Evolutionary conservation across 495 filamentous ascomycete species (phyloP).

Genomic region (Penicillium paradoxum): DNA sequence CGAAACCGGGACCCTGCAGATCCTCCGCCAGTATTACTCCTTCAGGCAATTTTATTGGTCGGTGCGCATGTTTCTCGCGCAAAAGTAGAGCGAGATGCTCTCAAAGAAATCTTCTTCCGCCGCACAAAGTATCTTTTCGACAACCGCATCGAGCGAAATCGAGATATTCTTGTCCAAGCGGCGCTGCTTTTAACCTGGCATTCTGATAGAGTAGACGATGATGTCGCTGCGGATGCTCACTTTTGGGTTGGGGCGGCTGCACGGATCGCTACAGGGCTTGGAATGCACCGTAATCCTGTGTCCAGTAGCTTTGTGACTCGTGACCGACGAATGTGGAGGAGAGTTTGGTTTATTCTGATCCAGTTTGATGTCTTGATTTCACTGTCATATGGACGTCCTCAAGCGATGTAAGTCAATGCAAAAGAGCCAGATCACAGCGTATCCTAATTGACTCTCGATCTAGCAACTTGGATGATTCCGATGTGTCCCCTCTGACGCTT

Average conservation of each 20-base stretch:
- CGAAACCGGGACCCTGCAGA: constrained; percentile 42
- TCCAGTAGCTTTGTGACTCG: constrained; percentile 39
- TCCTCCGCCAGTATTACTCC: constrained; percentile 41
- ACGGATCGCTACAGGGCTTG: constrained; percentile 45
- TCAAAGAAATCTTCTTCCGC: constrained; percentile 47
- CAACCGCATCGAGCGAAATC: constrained; percentile 45
- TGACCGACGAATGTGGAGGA: constrained; percentile 44
- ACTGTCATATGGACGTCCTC: constrained; percentile 47
- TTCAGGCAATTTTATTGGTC: constrained; percentile 45
- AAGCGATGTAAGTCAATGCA: constrained; percentile 37
- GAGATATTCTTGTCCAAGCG: constrained; percentile 45
- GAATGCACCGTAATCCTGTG: constrained; percentile 47
- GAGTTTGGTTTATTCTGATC: constrained; percentile 45
- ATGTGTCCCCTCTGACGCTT: constrained; percentile 38
- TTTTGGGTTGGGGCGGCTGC: constrained; percentile 48
- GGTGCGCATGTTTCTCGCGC: constrained; percentile 40
- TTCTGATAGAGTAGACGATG: constrained; percentile 43
- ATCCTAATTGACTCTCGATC: constrained; percentile 2
- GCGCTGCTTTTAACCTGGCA: constrained; percentile 47
- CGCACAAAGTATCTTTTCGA: constrained; percentile 47
- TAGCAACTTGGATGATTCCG: constrained; percentile 46
- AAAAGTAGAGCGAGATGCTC: constrained; percentile 38
- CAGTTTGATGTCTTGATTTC: constrained; percentile 48
- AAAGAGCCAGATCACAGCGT: background rate
- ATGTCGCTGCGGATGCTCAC: constrained; percentile 46